A percentile compares a stretch with the other conserved stretches of the same genome.
These are phyloP conservation scores for Chaetothyriales sp. DNA, from an alignment of 2,329 filamentous ascomycete species.

Conservation along the genomic window DNA sequence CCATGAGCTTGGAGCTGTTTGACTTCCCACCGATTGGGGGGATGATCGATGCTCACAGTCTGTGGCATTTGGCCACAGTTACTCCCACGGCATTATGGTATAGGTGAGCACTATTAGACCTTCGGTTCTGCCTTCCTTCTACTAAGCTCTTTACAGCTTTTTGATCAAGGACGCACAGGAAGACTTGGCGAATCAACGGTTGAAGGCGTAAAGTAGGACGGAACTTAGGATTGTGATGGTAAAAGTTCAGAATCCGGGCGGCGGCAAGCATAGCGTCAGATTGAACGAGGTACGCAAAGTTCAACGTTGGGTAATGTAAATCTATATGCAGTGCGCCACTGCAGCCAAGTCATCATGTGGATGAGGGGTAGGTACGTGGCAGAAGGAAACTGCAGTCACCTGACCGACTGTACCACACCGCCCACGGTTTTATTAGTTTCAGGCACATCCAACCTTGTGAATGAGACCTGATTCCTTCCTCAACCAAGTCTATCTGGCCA, in stretches of 20 bases:
- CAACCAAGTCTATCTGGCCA: not conserved
- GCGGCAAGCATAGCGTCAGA: not conserved
- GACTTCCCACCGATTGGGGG: constrained; percentile 80
- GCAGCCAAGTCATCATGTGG: not conserved
- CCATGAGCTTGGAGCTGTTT: constrained; percentile 90
- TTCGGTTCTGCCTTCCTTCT: not conserved
- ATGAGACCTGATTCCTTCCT: not conserved
- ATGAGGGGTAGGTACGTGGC: no score
- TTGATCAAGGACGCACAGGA: constrained; percentile 73
- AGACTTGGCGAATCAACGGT: constrained; percentile 58
- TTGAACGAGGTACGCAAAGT: not conserved
- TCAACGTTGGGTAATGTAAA: not conserved
- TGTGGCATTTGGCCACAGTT: constrained; percentile 94
- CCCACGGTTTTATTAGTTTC: not conserved
- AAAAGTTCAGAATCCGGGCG: no score
- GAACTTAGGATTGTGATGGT: not conserved
- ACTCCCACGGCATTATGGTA: constrained; percentile 83
- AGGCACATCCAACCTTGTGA: not conserved
- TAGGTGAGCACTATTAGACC: constrained; percentile 50
- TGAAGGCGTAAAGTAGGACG: constrained; percentile 48
- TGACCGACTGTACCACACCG: not conserved
- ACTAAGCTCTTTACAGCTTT: constrained; percentile 45
- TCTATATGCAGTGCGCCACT: not conserved
- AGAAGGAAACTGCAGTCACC: not conserved
- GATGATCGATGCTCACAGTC: constrained; percentile 77